A percentile compares a stretch with the other conserved stretches of the same genome.
Evolutionary conservation across 306 rosid species (phyloP).

Genomic region (Fragaria iinumae): DNA sequence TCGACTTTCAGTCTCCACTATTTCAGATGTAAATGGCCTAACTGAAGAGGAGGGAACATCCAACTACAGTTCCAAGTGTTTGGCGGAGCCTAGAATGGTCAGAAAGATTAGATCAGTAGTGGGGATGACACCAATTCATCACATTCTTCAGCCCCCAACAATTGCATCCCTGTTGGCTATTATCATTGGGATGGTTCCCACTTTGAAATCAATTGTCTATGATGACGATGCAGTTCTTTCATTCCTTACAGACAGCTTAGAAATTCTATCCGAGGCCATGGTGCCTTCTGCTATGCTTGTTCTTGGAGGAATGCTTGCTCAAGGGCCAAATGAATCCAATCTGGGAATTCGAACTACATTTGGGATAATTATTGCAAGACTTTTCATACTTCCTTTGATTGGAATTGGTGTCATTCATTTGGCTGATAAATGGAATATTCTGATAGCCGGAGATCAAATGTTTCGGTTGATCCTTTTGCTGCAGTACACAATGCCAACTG

Average conservation of each 20-base stretch:
- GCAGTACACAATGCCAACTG: slow-evolving; percentile 88
- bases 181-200: slow-evolving; percentile 63
- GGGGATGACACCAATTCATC: slow-evolving; percentile 66
- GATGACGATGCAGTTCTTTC: slow-evolving; percentile 54
- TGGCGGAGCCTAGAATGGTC: slow-evolving; percentile 80
- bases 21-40: slow-evolving; percentile 38
- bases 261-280: slow-evolving; percentile 65
- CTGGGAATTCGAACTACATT: slow-evolving; percentile 71
- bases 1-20: slow-evolving; percentile 30
- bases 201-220: slow-evolving; percentile 53
- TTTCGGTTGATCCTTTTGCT: slow-evolving; percentile 65
- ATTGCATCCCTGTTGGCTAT: slow-evolving; percentile 77
- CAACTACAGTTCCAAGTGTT: slow-evolving; percentile 58
- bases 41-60: background rate
- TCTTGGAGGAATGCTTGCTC: slow-evolving; percentile 90
- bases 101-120: slow-evolving; percentile 71
- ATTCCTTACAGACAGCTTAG: slow-evolving; percentile 65
- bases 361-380: slow-evolving; percentile 80
- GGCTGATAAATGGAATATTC: slow-evolving; percentile 51
- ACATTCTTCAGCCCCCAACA: slow-evolving; percentile 84
- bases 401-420: slow-evolving; percentile 63
- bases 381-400: slow-evolving; percentile 67
- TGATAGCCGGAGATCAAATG: slow-evolving; percentile 55
- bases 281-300: slow-evolving; percentile 87
- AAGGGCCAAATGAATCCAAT: slow-evolving; percentile 76